Evolutionary conservation across 805 yeast genomes (phyloP).

Genomic region (Pichia deserticola): DNA sequence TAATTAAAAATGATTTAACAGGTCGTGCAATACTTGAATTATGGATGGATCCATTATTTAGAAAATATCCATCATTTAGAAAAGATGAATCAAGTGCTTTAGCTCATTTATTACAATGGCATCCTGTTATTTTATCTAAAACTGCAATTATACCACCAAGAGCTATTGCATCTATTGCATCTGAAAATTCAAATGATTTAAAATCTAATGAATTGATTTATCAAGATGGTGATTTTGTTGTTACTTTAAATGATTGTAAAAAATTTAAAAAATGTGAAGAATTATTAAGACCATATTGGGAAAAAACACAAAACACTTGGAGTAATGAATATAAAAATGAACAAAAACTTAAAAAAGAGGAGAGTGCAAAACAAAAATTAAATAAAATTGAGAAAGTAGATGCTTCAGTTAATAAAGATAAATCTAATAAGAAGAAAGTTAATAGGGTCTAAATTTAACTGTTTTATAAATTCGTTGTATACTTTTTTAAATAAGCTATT

Average conservation of each 20-base stretch:
- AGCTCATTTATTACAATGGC: constrained; percentile 93
- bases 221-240: constrained; percentile 60
- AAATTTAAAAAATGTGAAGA: constrained; percentile 44
- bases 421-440: too few species aligned
- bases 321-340: neutral
- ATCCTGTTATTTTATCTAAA: constrained; percentile 68
- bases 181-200: neutral
- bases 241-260: constrained; percentile 52
- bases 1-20: constrained; percentile 58
- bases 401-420: too few species aligned
- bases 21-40: constrained; percentile 69
- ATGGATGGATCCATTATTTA: constrained; percentile 68
- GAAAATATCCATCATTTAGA: constrained; percentile 57
- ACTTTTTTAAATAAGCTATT: too few species aligned
- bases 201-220: constrained; percentile 37
- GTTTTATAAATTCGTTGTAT: too few species aligned
- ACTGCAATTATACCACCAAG: constrained; percentile 57
- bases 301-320: neutral
- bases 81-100: constrained; percentile 58
- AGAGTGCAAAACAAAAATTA: neutral
- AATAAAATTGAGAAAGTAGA: neutral
- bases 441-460: too few species aligned
- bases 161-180: constrained; percentile 1
- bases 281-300: neutral
- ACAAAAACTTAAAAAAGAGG: neutral